Evolutionary conservation across 1,284 basidiomycete species (phyloP), one percentile per base, ranked within the genome.

Genomic region (Gymnopus androsaceus): DNA sequence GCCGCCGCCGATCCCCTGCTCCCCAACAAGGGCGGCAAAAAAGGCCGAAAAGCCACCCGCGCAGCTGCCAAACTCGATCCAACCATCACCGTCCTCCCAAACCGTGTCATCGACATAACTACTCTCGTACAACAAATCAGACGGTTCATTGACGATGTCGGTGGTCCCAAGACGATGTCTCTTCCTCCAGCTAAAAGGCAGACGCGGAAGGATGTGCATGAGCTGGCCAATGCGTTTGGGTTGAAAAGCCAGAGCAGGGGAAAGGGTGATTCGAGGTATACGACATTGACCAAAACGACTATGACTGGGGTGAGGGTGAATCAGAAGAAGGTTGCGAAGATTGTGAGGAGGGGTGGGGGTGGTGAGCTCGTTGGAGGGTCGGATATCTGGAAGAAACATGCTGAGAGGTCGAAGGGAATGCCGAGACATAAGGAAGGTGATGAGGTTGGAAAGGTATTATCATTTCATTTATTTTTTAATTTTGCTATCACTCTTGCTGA

Each of bases 161-260:
- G 75, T 6, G 82, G 81, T 0, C 74, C 75, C 7, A 55, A 63
- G 36, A 79, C 76, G 1, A 83, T 94, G 78, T 71, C 79, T 1
- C 74, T 95, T 0, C 92, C 92, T 0, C 87, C 93, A 3, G 87
- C 91, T 75, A 78, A 83, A 61, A 93, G 89, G 71, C 75, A 75
- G 55, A 81, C 79, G 54, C 77, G 94, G 60, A 85, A 82, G 72
- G 75, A 75, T 53, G 79, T 94, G 0, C 94, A 97, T 66, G 81
- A 92, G 66, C 72, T 95, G 61, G 92, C 92, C 12, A 61, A 69
- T 6, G 85, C 83, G 54, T 95, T 95, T 69, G 80, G 79, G 21
- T 61, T 97, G 68, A 89, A 87, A 72, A 93, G 89, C 58, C 66
- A 79, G 61, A 92, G 90, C 64, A 84, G 87, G 59, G 92, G 92